Percentiles rank a stretch among this genome's conserved stretches.
Evolutionary conservation across 805 yeast species (phyloP).

Genomic region (Ogataea saltuana): DNA sequence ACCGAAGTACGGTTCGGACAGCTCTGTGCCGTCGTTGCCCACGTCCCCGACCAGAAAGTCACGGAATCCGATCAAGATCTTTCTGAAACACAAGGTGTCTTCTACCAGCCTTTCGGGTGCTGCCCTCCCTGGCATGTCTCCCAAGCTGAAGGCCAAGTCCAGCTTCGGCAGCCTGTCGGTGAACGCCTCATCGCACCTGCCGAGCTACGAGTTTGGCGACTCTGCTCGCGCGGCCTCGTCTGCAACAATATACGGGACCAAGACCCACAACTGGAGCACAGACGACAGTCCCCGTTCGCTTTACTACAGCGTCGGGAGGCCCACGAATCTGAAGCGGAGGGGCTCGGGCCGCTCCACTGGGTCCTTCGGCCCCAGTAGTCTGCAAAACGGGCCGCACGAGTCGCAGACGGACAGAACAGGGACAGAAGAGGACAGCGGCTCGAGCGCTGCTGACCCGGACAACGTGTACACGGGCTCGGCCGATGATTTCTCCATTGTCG

Average conservation of each 20-base stretch:
- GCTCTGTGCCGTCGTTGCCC: slow-evolving; percentile 13
- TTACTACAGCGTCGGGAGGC: slow-evolving; percentile 5
- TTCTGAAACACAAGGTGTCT: slow-evolving; percentile 29
- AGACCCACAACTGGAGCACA: slow-evolving; percentile 33
- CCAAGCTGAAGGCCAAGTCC: slow-evolving; percentile 16
- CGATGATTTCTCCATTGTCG: slow-evolving; percentile 27
- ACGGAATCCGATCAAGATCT: slow-evolving; percentile 30
- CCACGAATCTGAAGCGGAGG: too few species aligned
- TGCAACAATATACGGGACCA: slow-evolving; percentile 35
- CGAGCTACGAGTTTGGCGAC: background rate
- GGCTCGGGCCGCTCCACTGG: too few species aligned
- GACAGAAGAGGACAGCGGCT: background rate
- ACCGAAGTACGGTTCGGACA: slow-evolving; percentile 8
- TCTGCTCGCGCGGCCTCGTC: slow-evolving; percentile 8
- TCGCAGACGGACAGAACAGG: background rate
- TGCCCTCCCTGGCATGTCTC: slow-evolving; percentile 9
- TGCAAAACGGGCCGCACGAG: background rate
- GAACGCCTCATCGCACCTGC: background rate
- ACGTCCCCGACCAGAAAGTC: slow-evolving; percentile 24
- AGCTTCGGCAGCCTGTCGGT: slow-evolving; percentile 14
- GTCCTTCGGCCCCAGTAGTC: too few species aligned
- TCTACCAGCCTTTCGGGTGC: slow-evolving; percentile 14
- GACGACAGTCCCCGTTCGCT: slow-evolving; percentile 24
- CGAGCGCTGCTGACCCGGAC: background rate
- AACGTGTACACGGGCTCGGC: slow-evolving; percentile 18